phyloP scores from a whole-genome alignment of 1,284 basidiomycete species.

The Pseudozyma thailandica region DNA sequence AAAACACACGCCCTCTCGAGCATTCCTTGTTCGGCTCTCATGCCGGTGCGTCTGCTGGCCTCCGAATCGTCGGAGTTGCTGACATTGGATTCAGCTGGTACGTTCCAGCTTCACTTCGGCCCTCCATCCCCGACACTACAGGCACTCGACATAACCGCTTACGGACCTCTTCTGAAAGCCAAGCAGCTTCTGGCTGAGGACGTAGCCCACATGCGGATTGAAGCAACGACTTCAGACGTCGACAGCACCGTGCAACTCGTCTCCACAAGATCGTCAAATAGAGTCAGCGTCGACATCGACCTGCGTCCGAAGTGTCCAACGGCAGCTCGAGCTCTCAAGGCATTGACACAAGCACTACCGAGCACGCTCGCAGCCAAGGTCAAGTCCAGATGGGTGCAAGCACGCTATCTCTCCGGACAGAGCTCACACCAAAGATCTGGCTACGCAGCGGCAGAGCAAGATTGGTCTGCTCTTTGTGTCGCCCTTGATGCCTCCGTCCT shows the following conservation, averaged over 20 bases:
- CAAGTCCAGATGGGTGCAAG: slow-evolving; percentile 17
- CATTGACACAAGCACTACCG: slow-evolving; percentile 10
- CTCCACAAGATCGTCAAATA: not conserved
- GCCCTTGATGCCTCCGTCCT: not conserved
- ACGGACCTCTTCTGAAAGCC: slow-evolving; percentile 7
- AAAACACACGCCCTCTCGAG: slow-evolving; percentile 11
- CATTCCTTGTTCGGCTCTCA: slow-evolving; percentile 5
- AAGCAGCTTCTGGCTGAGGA: not conserved
- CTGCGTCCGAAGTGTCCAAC: slow-evolving; percentile 21
- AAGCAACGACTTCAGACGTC: not conserved
- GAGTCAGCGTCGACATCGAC: slow-evolving; percentile 4
- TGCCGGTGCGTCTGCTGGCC: slow-evolving; percentile 5
- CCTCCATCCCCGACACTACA: slow-evolving; percentile 16
- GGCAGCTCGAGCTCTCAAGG: slow-evolving; percentile 11
- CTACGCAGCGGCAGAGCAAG: slow-evolving; percentile 12
- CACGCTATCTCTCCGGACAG: slow-evolving; percentile 16
- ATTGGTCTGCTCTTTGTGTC: slow-evolving; percentile 18
- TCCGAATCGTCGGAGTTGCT: slow-evolving; percentile 19
- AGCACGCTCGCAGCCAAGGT: slow-evolving; percentile 11
- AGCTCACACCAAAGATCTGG: not conserved
- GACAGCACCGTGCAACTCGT: slow-evolving; percentile 2
- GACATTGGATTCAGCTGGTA: slow-evolving; percentile 6
- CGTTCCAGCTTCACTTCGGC: slow-evolving; percentile 24
- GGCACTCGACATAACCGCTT: slow-evolving; percentile 20
- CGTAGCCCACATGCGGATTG: not conserved